A percentile compares a stretch with the other conserved stretches of the same genome.
These are phyloP conservation scores for Alternaria sp. DNA, from an alignment of 2,329 filamentous ascomycete species.

Conservation along the genomic window DNA sequence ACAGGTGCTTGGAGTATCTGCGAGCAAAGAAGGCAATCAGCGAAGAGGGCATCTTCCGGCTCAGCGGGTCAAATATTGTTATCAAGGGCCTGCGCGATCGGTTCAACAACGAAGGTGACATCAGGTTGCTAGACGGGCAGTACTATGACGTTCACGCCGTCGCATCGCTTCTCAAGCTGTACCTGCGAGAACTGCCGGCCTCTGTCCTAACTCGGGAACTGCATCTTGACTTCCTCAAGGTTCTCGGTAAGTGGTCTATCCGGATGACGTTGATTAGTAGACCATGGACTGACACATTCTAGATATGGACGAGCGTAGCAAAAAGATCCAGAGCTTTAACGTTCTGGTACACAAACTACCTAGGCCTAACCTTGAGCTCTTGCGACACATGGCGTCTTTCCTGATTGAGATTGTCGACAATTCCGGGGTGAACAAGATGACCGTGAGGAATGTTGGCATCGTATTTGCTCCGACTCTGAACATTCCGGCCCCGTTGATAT, in stretches of 20 bases:
- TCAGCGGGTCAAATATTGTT: constrained; percentile 95
- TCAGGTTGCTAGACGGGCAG: constrained; percentile 84
- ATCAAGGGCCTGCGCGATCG: constrained; percentile 90
- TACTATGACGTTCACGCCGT: constrained; percentile 97
- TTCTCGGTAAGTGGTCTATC: constrained; percentile 62
- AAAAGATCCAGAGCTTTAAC: constrained; percentile 79
- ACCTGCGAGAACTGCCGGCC: constrained; percentile 87
- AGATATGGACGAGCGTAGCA: constrained; percentile 75
- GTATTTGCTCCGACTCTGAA: constrained; percentile 98
- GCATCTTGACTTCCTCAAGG: constrained; percentile 84
- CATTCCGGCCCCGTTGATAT: constrained; percentile 93
- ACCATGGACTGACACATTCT: constrained; percentile 29
- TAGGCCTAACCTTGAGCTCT: constrained; percentile 76
- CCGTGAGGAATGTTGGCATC: constrained; percentile 92
- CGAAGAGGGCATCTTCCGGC: constrained; percentile 95
- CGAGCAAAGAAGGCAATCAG: constrained; percentile 78
- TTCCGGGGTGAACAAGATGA: constrained; percentile 94
- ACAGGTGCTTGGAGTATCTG: constrained; percentile 92
- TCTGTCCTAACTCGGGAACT: constrained; percentile 91
- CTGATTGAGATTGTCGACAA: constrained; percentile 93
- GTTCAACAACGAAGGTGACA: constrained; percentile 91
- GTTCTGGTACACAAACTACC: constrained; percentile 82
- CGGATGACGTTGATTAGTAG: background rate
- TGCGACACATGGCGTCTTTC: constrained; percentile 86
- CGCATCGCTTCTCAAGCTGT: constrained; percentile 90